These are phyloP conservation scores for Bonia amplexicaulis DNA, from an alignment of 176 grass and related monocot species.

Conservation along the genomic window DNA sequence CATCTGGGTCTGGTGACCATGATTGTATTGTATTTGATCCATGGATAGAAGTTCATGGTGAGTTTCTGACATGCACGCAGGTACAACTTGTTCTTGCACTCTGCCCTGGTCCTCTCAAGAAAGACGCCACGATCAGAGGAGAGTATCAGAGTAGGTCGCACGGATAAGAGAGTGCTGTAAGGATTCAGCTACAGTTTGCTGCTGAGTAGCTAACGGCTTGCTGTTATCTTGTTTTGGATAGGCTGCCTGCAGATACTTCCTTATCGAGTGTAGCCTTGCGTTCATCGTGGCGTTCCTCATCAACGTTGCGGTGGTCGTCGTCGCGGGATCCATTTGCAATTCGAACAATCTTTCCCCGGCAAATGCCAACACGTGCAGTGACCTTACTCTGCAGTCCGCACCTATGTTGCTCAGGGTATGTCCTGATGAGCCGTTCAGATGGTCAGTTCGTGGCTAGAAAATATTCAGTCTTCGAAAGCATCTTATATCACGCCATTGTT, in stretches of 20 bases:
- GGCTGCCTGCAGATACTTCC: slow-evolving; percentile 59
- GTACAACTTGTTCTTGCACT: slow-evolving; percentile 89
- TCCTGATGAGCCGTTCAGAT: background rate
- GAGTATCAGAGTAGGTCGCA: slow-evolving; percentile 45
- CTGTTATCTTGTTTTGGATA: slow-evolving; percentile 3
- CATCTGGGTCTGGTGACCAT: background rate
- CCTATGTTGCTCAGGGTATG: slow-evolving; percentile 53
- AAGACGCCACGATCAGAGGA: slow-evolving; percentile 55
- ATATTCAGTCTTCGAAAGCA: background rate
- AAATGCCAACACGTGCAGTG: slow-evolving; percentile 20
- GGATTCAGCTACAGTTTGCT: background rate
- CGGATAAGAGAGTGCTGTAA: background rate
- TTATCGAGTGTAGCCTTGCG: slow-evolving; percentile 46
- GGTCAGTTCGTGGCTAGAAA: background rate
- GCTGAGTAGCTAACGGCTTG: background rate
- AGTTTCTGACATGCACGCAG: background rate
- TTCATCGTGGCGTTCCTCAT: slow-evolving; percentile 63
- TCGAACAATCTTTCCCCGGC: slow-evolving; percentile 16
- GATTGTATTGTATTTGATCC: background rate
- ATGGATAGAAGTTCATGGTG: background rate
- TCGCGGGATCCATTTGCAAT: slow-evolving; percentile 38
- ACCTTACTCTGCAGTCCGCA: slow-evolving; percentile 53
- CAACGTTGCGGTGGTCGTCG: slow-evolving; percentile 47
- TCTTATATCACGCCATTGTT: background rate
- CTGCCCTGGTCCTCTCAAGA: slow-evolving; percentile 72